Conservation (phyloP, 805 yeast genomes). For the Priceomyces haplophilus region DNA sequence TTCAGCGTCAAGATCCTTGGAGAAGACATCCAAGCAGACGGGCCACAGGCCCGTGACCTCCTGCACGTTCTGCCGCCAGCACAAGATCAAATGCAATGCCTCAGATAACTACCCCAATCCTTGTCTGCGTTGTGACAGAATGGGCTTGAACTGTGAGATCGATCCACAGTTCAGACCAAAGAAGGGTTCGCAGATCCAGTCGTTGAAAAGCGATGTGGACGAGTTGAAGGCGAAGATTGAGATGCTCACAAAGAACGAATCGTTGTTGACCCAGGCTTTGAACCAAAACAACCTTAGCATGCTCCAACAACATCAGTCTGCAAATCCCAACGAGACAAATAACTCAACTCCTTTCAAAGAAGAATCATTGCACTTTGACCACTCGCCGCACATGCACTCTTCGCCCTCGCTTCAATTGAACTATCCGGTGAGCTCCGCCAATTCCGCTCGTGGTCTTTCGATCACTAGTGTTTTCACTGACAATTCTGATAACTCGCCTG, state of each 20-base stretch:
- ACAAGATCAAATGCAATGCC: constrained; percentile 91
- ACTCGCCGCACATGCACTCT: constrained; percentile 11
- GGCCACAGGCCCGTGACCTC: constrained; percentile 85
- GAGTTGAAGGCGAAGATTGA: constrained; percentile 73
- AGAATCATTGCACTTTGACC: constrained; percentile 8
- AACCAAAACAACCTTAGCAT: constrained; percentile 40
- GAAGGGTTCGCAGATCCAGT: constrained; percentile 86
- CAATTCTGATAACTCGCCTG: constrained; percentile 31
- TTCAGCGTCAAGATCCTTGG: constrained; percentile 4
- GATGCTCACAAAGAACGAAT: constrained; percentile 59
- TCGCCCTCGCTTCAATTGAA: constrained; percentile 11
- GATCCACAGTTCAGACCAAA: constrained; percentile 91
- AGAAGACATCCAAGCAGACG: constrained; percentile 24
- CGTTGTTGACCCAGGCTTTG: constrained; percentile 61
- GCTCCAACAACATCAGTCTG: constrained; percentile 19
- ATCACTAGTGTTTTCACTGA: constrained; percentile 21
- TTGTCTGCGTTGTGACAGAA: constrained; percentile 77
- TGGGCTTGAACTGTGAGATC: constrained; percentile 78
- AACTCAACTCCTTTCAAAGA: constrained; percentile 10
- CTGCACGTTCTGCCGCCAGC: constrained; percentile 92
- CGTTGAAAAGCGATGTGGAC: constrained; percentile 79
- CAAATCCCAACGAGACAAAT: constrained; percentile 3
- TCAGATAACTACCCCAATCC: constrained; percentile 77
- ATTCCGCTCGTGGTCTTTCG: constrained; percentile 5
- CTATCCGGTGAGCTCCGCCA: constrained; percentile 12